Base-by-base conservation (phyloP, 2,329 filamentous ascomycete genomes). In the Claviceps humidiphila region DNA sequence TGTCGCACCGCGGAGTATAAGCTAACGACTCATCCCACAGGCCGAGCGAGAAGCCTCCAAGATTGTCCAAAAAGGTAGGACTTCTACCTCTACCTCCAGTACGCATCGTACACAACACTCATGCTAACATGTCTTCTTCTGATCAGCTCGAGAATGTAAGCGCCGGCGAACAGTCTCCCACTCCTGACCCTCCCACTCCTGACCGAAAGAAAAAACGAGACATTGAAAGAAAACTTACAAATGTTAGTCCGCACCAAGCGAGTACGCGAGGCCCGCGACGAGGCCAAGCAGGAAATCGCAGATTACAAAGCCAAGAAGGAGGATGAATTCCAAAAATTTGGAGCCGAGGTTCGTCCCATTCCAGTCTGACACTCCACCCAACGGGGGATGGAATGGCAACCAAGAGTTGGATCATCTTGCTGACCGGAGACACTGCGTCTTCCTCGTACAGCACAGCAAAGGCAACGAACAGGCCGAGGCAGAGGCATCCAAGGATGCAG, bases 11-110 rank as follows among this genome's bases (percentile, higher is more conserved):
- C n/a, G 11, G 2, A 5, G 2, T 11, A 39, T 24, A n/a, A 45
- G 9, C 56, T 59, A 47, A 56, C 42, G 30, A 7, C 3, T 6
- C 16, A 4, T 7, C 53, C n/a, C 3, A 6, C 53, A 97, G 91
- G 90, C 93, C 63, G 93, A 98, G 80, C 86, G 89, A 72, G 91
- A 97, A 71, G 93, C 93, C 56, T 91, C 95, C 74, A 96, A 96
- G 80, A 98, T 98, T 69, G 90, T 98, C 54, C 91, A 97, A 71
- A 89, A 93, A 80, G 87, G 91, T 94, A 70, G 55, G 74, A 2
- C 5, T 7, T 6, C n/a, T 3, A 11, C 9, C 20, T 1, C 14
- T 20, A 4, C 41, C 41, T n/a, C 14, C 5, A 14, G 4, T 14
- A 13, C 1, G 17, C 20, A 22, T 45, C 24, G 24, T 26, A 1